A percentile compares a stretch with the other conserved stretches of the same genome.
Evolutionary conservation across 441 rosid genomes (phyloP).

Genomic region (Jatropha podagrica): DNA sequence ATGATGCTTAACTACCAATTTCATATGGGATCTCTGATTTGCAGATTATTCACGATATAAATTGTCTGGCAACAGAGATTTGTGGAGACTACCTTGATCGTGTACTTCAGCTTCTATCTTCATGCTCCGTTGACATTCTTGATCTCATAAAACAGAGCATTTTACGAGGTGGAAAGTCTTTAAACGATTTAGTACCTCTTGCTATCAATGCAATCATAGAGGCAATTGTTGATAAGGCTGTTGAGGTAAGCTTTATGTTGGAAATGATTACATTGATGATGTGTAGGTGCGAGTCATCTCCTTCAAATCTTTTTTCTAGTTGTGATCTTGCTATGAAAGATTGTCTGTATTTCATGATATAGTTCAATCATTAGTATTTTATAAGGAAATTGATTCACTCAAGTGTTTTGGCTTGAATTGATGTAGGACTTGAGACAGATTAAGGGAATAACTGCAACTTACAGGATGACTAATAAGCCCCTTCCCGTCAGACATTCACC

Average conservation of each 20-base stretch:
- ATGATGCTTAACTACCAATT: conserved; percentile 22
- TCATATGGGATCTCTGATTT: conserved; percentile 33
- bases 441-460: conserved; percentile 87
- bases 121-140: conserved; percentile 65
- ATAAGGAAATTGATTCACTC: conserved; percentile 2
- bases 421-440: conserved; percentile 80
- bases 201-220: conserved; percentile 56
- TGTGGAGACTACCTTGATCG: conserved; percentile 64
- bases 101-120: conserved; percentile 59
- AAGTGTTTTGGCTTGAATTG: conserved; percentile 23
- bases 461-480: conserved; percentile 91
- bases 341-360: not conserved
- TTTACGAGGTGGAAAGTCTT: conserved; percentile 60
- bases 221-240: conserved; percentile 77
- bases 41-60: conserved; percentile 90
- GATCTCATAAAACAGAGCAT: conserved; percentile 80
- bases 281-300: conserved; percentile 3
- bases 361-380: not conserved
- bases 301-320: not conserved
- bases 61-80: conserved; percentile 59
- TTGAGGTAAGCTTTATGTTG: conserved; percentile 59
- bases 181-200: conserved; percentile 56
- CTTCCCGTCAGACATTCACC: conserved; percentile 93
- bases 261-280: not conserved
- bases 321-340: not conserved